Conservation (phyloP, 108 stramenopile species). For the Cylindrotheca fusiformis region DNA sequence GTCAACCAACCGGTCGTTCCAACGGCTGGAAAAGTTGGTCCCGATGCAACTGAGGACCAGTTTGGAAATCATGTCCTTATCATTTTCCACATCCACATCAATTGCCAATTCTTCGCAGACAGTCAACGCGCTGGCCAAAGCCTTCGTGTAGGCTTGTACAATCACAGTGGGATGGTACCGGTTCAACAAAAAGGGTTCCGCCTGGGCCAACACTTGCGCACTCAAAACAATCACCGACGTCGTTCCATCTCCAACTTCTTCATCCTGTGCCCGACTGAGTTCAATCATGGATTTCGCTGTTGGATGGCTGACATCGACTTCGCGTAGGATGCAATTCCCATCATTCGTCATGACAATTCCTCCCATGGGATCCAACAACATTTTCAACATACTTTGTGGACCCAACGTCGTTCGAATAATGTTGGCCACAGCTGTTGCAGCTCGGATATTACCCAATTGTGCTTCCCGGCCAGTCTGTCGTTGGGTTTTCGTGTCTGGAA, state of each 20-base stretch:
- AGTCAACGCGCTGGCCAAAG: slow-evolving; percentile 87
- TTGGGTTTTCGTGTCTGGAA: slow-evolving; percentile 90
- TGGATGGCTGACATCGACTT: slow-evolving; percentile 99
- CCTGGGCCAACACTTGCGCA: slow-evolving; percentile 96
- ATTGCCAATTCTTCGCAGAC: slow-evolving; percentile 88
- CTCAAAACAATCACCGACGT: slow-evolving; percentile 99
- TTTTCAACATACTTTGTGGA: slow-evolving; percentile 98
- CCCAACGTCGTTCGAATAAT: slow-evolving; percentile 99
- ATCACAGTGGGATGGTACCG: slow-evolving; percentile 98
- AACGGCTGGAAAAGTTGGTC: slow-evolving; percentile 96
- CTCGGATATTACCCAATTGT: slow-evolving; percentile 95
- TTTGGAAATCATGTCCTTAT: slow-evolving; percentile 80
- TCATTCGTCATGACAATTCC: slow-evolving; percentile 99
- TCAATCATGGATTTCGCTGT: slow-evolving; percentile 99
- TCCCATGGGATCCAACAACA: slow-evolving; percentile 99
- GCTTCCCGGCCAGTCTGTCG: slow-evolving; percentile 96
- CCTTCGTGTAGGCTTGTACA: slow-evolving; percentile 93
- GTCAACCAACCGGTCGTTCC: slow-evolving; percentile 95
- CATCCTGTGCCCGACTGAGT: slow-evolving; percentile 95
- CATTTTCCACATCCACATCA: slow-evolving; percentile 82
- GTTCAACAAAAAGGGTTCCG: slow-evolving; percentile 93
- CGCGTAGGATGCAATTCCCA: slow-evolving; percentile 98
- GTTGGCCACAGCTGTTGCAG: slow-evolving; percentile 93
- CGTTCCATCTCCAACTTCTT: slow-evolving; percentile 99
- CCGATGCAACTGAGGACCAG: slow-evolving; percentile 94